Conservation (phyloP, 805 yeast genomes). For the Ogataea neopini region DNA sequence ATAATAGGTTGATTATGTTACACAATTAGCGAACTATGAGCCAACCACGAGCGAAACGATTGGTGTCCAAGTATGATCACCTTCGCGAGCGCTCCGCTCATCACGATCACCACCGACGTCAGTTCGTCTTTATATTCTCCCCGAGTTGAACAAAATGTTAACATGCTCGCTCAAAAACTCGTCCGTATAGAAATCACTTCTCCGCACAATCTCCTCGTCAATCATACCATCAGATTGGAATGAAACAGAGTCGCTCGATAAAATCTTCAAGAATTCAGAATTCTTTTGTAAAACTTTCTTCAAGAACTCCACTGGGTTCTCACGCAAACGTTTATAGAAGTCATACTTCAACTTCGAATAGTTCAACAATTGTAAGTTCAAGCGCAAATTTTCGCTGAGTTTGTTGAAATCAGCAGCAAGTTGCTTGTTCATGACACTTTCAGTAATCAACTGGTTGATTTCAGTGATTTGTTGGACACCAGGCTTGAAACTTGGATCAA, state of each 20-base stretch:
- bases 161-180: constrained; percentile 78
- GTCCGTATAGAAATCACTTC: constrained; percentile 78
- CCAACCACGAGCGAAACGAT: no score
- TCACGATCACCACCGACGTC: no score
- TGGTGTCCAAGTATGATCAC: no score
- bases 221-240: constrained; percentile 34
- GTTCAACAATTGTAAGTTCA: constrained; percentile 54
- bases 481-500: constrained; percentile 40
- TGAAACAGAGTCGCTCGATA: constrained; percentile 68
- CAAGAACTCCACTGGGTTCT: constrained; percentile 77
- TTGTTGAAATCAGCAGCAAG: constrained; percentile 40
- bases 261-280: constrained; percentile 78
- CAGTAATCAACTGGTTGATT: constrained; percentile 44
- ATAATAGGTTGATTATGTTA: constrained; percentile 4
- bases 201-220: constrained; percentile 87
- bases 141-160: constrained; percentile 67
- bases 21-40: no score
- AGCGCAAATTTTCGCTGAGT: constrained; percentile 39
- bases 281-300: constrained; percentile 77
- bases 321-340: constrained; percentile 71
- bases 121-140: constrained; percentile 44
- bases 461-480: constrained; percentile 38
- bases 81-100: no score
- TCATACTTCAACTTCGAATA: constrained; percentile 65
- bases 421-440: constrained; percentile 45